These are phyloP conservation scores for Hypocrella siamensis DNA, from an alignment of 2,329 filamentous ascomycete species.

Conservation along the genomic window DNA sequence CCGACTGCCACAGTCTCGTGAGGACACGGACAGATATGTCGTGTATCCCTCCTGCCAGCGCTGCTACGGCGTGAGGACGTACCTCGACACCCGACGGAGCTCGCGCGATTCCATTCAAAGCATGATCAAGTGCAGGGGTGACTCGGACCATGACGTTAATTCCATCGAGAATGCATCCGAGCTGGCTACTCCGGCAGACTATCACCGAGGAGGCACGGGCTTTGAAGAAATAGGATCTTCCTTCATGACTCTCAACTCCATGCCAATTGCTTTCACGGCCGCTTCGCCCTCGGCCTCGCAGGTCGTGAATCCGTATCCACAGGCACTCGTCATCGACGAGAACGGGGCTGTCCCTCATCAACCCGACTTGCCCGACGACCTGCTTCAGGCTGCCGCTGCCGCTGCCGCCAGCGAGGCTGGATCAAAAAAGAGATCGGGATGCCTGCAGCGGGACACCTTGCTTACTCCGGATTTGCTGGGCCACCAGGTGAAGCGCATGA, in stretches of 20 bases:
- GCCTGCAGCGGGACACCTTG: slow-evolving; percentile 4
- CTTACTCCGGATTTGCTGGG: too few species aligned
- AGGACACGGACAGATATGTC: slow-evolving; percentile 23
- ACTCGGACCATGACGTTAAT: slow-evolving; percentile 21
- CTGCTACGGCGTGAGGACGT: slow-evolving; percentile 24
- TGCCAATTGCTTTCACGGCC: not conserved
- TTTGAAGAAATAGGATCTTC: slow-evolving; percentile 18
- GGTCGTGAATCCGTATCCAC: slow-evolving; percentile 22
- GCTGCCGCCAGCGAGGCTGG: not conserved
- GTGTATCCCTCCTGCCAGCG: slow-evolving; percentile 23
- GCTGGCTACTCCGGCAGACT: slow-evolving; percentile 24
- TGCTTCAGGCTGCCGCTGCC: not conserved
- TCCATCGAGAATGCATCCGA: slow-evolving; percentile 24
- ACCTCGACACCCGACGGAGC: slow-evolving; percentile 24
- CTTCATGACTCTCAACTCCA: too few species aligned
- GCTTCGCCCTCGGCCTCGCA: slow-evolving; percentile 6
- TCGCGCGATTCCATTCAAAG: slow-evolving; percentile 24
- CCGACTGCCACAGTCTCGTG: slow-evolving; percentile 22
- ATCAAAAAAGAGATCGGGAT: slow-evolving; percentile 4
- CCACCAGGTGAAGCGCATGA: too few species aligned
- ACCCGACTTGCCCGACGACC: not conserved
- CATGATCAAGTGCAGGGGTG: slow-evolving; percentile 21
- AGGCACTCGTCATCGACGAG: slow-evolving; percentile 18
- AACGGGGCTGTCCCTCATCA: slow-evolving; percentile 4
- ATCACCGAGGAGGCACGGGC: slow-evolving; percentile 14